Conservation (phyloP, 768 basidiomycete species). For the Psilocybe subaeruginosa region DNA sequence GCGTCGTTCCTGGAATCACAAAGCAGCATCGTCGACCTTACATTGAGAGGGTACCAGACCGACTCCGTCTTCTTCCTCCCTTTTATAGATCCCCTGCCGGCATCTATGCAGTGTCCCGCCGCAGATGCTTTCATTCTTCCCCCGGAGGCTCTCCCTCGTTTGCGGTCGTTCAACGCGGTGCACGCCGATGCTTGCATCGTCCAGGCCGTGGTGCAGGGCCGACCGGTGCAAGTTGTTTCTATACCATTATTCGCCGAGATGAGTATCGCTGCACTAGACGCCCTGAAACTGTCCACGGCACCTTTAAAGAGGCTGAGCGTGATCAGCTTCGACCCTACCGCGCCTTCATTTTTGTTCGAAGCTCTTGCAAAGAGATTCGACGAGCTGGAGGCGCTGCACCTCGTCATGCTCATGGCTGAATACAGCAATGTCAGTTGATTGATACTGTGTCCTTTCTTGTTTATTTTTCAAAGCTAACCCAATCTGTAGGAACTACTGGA, state of each 20-base stretch:
- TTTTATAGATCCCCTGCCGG: slow-evolving; percentile 20
- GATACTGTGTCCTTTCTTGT: background rate
- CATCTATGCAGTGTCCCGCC: slow-evolving; percentile 7
- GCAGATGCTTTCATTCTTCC: slow-evolving; percentile 35
- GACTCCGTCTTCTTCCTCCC: slow-evolving; percentile 23
- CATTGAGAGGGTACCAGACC: slow-evolving; percentile 54
- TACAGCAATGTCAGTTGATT: slow-evolving; percentile 45
- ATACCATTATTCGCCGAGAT: slow-evolving; percentile 19
- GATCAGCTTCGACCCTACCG: slow-evolving; percentile 56
- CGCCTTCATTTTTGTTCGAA: slow-evolving; percentile 46
- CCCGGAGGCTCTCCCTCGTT: slow-evolving; percentile 45
- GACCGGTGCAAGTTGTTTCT: slow-evolving; percentile 20
- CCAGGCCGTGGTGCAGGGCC: slow-evolving; percentile 43
- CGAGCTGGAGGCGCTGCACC: slow-evolving; percentile 59
- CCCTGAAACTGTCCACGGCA: slow-evolving; percentile 23
- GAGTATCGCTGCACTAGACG: slow-evolving; percentile 16
- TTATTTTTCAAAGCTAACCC: background rate
- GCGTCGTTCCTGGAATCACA: slow-evolving; percentile 57
- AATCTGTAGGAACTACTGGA: slow-evolving; percentile 42
- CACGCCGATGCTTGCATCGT: slow-evolving; percentile 52
- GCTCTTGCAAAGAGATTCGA: slow-evolving; percentile 52
- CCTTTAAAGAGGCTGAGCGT: slow-evolving; percentile 54
- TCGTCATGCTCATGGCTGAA: slow-evolving; percentile 56
- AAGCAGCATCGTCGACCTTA: slow-evolving; percentile 49
- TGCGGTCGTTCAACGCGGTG: slow-evolving; percentile 55